phyloP scores from a whole-genome alignment of 2,329 filamentous ascomycete species.

The Scedosporium dehoogii region DNA sequence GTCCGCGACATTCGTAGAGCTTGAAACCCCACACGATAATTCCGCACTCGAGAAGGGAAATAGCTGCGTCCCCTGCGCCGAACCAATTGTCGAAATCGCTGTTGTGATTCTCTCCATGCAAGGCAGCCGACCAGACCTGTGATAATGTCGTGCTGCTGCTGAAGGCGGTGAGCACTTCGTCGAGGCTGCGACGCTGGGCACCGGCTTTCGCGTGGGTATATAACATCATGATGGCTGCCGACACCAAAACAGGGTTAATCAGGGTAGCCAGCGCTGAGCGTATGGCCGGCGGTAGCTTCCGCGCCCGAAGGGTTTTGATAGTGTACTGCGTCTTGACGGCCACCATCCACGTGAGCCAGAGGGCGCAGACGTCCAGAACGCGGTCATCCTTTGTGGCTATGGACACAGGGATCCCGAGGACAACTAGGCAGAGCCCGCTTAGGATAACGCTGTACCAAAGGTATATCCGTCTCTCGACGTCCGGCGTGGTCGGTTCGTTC shows the following conservation, averaged over 20 bases:
- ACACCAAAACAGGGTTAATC: conserved; percentile 38
- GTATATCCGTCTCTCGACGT: not conserved
- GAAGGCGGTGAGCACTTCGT: conserved; percentile 18
- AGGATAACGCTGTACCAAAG: not conserved
- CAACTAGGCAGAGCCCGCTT: conserved; percentile 16
- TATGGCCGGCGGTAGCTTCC: not conserved
- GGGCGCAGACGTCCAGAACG: conserved; percentile 33
- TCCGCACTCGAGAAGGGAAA: conserved; percentile 38
- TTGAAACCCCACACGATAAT: conserved; percentile 45
- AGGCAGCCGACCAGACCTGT: conserved; percentile 21
- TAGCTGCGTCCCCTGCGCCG: conserved; percentile 38
- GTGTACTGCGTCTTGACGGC: conserved; percentile 26
- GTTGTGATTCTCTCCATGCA: conserved; percentile 9
- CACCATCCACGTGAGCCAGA: conserved; percentile 40
- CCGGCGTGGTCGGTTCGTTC: not conserved
- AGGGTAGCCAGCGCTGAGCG: conserved; percentile 23
- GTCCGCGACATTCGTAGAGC: conserved; percentile 37
- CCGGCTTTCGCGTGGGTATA: conserved; percentile 31
- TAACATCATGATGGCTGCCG: conserved; percentile 31
- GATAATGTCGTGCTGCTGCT: conserved; percentile 25
- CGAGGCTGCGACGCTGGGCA: conserved; percentile 20
- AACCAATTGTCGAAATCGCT: conserved; percentile 19
- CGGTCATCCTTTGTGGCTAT: conserved; percentile 21
- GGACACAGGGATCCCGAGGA: conserved; percentile 32
- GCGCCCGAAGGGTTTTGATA: conserved; percentile 18